Evolutionary conservation across 805 yeast species (phyloP).

Genomic region (Starmera pachycereana): DNA sequence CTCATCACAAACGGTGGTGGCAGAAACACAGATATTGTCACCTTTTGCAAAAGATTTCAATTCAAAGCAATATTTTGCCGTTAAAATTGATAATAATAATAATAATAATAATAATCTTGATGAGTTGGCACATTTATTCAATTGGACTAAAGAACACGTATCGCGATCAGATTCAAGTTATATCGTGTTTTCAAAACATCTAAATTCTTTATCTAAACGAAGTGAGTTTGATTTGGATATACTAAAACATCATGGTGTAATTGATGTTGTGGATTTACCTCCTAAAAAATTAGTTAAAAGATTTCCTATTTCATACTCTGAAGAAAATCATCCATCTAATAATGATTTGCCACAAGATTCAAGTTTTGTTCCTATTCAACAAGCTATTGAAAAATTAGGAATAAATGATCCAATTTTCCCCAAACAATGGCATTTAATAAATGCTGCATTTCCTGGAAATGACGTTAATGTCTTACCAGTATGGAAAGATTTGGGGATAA

Average conservation of each 20-base stretch:
- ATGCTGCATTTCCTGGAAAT: slow-evolving; percentile 60
- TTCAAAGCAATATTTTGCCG: too few species aligned
- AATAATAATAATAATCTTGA: too few species aligned
- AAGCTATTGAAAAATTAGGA: slow-evolving; percentile 39
- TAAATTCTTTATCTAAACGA: background rate
- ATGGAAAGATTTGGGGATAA: slow-evolving; percentile 64
- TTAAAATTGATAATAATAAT: too few species aligned
- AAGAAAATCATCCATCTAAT: too few species aligned
- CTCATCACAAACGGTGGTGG: too few species aligned
- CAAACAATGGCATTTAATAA: slow-evolving; percentile 88
- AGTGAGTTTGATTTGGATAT: background rate
- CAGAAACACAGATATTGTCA: too few species aligned
- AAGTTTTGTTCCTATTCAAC: slow-evolving; percentile 33
- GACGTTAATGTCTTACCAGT: slow-evolving; percentile 82
- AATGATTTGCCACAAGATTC: slow-evolving; percentile 37
- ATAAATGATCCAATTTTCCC: slow-evolving; percentile 79
- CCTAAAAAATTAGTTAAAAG: slow-evolving; percentile 46
- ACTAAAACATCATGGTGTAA: slow-evolving; percentile 20
- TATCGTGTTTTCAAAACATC: background rate
- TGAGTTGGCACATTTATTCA: too few species aligned
- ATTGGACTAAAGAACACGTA: too few species aligned
- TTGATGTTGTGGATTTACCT: slow-evolving; percentile 44
- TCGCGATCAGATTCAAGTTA: too few species aligned
- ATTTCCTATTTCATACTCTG: slow-evolving; percentile 36
- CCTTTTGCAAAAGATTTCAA: too few species aligned